A percentile compares a stretch with the other conserved stretches of the same genome.
phyloP scores from a whole-genome alignment of 129 eudicot species.

The Lactuca sativa region DNA sequence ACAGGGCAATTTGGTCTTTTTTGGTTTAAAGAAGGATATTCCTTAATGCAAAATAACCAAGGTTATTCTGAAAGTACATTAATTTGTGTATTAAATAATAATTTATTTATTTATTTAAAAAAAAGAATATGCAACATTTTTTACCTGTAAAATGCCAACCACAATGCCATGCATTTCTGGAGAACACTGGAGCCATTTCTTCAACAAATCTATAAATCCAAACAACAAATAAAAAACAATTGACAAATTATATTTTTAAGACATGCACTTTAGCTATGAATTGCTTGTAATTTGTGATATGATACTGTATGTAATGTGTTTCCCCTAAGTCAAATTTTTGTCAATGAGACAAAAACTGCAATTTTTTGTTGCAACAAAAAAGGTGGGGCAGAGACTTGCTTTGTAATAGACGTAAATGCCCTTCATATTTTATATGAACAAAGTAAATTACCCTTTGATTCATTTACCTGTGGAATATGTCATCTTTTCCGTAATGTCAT shows the following conservation, averaged over 20 bases:
- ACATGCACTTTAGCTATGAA: not conserved
- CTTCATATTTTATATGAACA: not conserved
- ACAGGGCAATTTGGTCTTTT: no score
- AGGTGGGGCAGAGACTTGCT: no score
- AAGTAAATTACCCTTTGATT: not conserved
- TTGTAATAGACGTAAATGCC: not conserved
- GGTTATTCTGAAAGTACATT: conserved; percentile 68
- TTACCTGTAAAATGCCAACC: conserved; percentile 98
- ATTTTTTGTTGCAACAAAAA: no score
- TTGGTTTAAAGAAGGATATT: conserved; percentile 27
- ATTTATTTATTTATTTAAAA: no score
- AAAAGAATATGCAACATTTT: no score
- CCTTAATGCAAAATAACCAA: conserved; percentile 75
- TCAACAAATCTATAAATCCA: conserved; percentile 70
- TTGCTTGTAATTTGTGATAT: no score
- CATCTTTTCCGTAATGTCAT: conserved; percentile 65
- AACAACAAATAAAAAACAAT: no score
- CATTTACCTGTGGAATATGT: conserved; percentile 66
- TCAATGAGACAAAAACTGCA: no score
- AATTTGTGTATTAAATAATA: not conserved
- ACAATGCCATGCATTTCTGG: conserved; percentile 95
- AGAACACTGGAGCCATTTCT: conserved; percentile 99
- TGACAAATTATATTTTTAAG: conserved; percentile 5
- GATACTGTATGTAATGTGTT: conserved; percentile 23
- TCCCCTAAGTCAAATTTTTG: no score